Evolutionary conservation across 257 asterid genomes (phyloP), one percentile per base, ranked within the genome.

Genomic region (Mentha longifolia): DNA sequence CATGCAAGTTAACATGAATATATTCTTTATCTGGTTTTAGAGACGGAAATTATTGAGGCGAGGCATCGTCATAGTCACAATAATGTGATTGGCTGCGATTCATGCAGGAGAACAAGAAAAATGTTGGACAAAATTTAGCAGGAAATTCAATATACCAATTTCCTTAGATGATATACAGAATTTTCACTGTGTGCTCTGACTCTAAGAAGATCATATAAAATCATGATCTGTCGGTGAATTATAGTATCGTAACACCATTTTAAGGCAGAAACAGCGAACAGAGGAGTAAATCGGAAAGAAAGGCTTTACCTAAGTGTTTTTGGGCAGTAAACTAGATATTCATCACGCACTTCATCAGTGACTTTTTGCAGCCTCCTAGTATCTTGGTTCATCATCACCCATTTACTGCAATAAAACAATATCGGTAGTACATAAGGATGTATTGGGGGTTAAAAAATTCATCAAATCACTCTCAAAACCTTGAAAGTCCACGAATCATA

Each of bases 311-410:
- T 89, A 71, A 65, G 91, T 68, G 78, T 72, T 82, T 78, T 91
- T 13, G 99, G 96, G 79, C 94, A 95, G 68, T 57, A 95, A 43
- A 79, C 77, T 61, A 81, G 72, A 75, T 74, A 79, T 81, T 91
- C 98, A 67, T 95, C 90, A 16, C 96, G 99, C 39, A 95, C 95
- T 20, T 91, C 99, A 82, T 95, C 99, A 13, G 81, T 79, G 76
- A 95, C 97, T 81, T 92, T 95, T 84, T 89, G 97, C 72, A 95
- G 96, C 60, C 93, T 86, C 78, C 99, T 86, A 2, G 99, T 91
- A 79, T 88, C 91, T 75, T 83, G 85, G 80, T 95, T 92, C 99
- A 95, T 95, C 99, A 92, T 92, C 79, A 95, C 91, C 99, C 99
- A 95, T 81, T 92, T 92, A 84, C 99, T 95, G 96, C 82, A 82